Evolutionary conservation across 208 protist genomes (phyloP).

Genomic region (Herpetomonas muscarum): DNA sequence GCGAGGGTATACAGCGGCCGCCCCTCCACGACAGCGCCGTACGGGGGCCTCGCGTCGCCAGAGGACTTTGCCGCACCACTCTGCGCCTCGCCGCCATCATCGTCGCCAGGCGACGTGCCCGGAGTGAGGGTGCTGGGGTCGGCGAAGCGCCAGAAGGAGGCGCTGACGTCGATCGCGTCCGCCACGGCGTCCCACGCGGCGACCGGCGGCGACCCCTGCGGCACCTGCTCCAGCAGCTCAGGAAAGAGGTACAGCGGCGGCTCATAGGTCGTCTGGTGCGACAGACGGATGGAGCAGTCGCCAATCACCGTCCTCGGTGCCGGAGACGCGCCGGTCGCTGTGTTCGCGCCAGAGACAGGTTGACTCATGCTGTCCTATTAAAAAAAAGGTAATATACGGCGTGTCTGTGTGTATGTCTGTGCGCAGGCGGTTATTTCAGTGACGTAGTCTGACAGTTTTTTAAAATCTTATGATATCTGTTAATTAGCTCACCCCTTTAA

Average conservation of each 20-base stretch:
- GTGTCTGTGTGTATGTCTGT: too few species aligned
- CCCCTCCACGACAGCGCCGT: not conserved
- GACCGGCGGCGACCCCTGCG: conserved; percentile 50
- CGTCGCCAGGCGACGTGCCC: not conserved
- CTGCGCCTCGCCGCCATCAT: not conserved
- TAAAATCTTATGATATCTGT: too few species aligned
- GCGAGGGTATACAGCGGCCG: conserved; percentile 28
- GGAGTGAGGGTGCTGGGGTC: conserved; percentile 26
- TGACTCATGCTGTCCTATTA: too few species aligned
- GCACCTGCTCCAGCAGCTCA: conserved; percentile 69
- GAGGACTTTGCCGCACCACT: too few species aligned
- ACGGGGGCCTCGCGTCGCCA: too few species aligned
- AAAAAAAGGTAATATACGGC: too few species aligned
- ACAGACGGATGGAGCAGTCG: conserved; percentile 58
- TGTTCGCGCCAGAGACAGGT: too few species aligned
- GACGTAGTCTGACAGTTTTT: too few species aligned
- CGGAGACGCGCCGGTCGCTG: too few species aligned
- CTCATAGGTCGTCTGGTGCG: conserved; percentile 64
- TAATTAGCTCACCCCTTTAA: too few species aligned
- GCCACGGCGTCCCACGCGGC: conserved; percentile 76
- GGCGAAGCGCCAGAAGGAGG: conserved; percentile 71
- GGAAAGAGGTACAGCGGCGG: conserved; percentile 86
- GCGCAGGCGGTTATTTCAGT: too few species aligned
- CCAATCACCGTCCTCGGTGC: conserved; percentile 31
- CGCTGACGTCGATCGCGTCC: conserved; percentile 59